Evolutionary conservation across 805 yeast genomes (phyloP), one percentile per base, ranked within the genome.

Genomic region (Candida nitratophila): DNA sequence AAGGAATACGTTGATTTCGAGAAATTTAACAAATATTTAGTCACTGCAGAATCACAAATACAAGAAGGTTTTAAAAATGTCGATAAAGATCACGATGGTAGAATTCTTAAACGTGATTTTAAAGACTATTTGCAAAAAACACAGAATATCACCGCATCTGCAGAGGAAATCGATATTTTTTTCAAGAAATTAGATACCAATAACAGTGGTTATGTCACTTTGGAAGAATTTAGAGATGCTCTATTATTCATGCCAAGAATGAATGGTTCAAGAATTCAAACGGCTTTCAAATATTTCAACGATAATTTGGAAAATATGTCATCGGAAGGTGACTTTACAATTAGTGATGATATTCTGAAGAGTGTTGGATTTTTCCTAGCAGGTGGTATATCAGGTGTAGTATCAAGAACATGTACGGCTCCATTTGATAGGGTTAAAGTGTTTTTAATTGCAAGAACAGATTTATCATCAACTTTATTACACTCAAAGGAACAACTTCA

Each of bases 371-470:
- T 79, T 63, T 93, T 93, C 57, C 65, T 90, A 30, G 96, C 96
- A 1, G 99, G 99, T 34, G 99, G 99, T 0, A 63, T 90, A 19
- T 86, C 96, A 1, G 99, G 99, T 2, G 99, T 91, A 2, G 84
- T 93, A 4, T 88, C 96, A 14, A 79, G 99, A 65, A 89, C 98
- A 0, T 84, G 93, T 54, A 93, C 99, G 0, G 99, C 98, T 0
- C 99, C 99, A 11, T 86, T 93, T 50, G 99, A 93, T 63, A 76
- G 99, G 60, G 77, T 93, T 20, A 93, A 93, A 61, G 98, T 93
- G 14, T 93, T 86, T 54, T 68, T 93, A 41, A 93, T 93, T 55
- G 97, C 98, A 1, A 77, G 96, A 61, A 83, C 96, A 1, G 95
- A 85, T 59, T 65, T 85, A 38, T 73, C 86, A 0, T 82, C 90